A percentile compares a stretch with the other conserved stretches of the same genome.
Conservation (phyloP, 2,329 filamentous ascomycete genomes). For the Fusarium duplospermum region DNA sequence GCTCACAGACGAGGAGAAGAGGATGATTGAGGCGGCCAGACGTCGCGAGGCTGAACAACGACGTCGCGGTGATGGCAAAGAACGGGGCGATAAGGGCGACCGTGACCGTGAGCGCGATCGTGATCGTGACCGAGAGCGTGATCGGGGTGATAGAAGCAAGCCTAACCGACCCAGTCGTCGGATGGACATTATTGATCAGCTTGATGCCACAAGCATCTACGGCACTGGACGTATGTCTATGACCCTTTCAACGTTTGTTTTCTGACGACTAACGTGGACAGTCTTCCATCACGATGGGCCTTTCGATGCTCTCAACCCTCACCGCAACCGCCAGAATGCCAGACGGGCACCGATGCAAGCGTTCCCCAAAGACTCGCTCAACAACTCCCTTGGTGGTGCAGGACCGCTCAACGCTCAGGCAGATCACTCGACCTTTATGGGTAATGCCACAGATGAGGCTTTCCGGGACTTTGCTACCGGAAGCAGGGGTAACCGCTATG, state of each 20-base stretch:
- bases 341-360: slow-evolving; percentile 94
- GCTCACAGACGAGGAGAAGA: slow-evolving; percentile 65
- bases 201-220: slow-evolving; percentile 96
- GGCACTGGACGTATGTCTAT: slow-evolving; percentile 82
- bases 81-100: slow-evolving; percentile 36
- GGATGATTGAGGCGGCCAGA: slow-evolving; percentile 51
- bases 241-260: background rate
- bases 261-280: slow-evolving; percentile 51
- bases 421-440: slow-evolving; percentile 90
- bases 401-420: slow-evolving; percentile 85
- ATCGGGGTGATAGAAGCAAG: slow-evolving; percentile 59
- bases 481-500: slow-evolving; percentile 41
- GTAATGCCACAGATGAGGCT: slow-evolving; percentile 81
- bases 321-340: slow-evolving; percentile 87
- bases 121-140: slow-evolving; percentile 23
- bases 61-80: slow-evolving; percentile 39
- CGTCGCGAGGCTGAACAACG: slow-evolving; percentile 44
- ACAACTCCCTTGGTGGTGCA: slow-evolving; percentile 89
- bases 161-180: slow-evolving; percentile 61
- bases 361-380: slow-evolving; percentile 90
- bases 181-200: slow-evolving; percentile 93
- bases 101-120: slow-evolving; percentile 51
- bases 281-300: slow-evolving; percentile 98
- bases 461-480: slow-evolving; percentile 79
- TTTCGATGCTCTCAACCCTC: slow-evolving; percentile 95